Evolutionary conservation across 2,329 filamentous ascomycete species (phyloP).

Genomic region (Tolypocladium sp.): DNA sequence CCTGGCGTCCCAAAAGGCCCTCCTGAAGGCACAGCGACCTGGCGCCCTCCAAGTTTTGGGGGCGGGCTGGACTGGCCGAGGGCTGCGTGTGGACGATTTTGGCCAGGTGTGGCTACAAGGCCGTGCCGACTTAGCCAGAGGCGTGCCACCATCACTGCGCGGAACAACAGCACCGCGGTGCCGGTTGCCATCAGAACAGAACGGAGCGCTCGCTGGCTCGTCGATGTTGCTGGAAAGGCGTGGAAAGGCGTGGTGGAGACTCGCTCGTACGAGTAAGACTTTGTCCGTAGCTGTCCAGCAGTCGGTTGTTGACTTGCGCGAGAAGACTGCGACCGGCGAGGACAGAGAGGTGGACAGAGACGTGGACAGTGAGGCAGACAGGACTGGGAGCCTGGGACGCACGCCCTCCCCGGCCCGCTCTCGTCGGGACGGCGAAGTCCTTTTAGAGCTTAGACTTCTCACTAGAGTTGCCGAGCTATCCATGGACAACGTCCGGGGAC

Average conservation of each 20-base stretch:
- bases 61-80: not conserved
- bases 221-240: not conserved
- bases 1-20: not conserved
- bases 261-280: not conserved
- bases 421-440: not conserved
- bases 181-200: not conserved
- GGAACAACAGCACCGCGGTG: not conserved
- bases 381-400: not conserved
- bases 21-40: not conserved
- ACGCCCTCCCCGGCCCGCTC: not conserved
- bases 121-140: constrained; percentile 12
- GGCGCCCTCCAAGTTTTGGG: not conserved
- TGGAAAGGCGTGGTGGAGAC: not conserved
- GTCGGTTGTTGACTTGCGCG: not conserved
- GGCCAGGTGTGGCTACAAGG: not conserved
- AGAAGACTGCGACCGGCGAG: not conserved
- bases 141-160: not conserved
- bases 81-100: not conserved
- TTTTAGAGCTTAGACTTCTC: not conserved
- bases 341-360: not conserved
- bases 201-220: not conserved
- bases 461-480: constrained; percentile 6
- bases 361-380: not conserved
- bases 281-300: not conserved
- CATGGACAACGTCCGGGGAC: constrained; percentile 4